Percentiles rank a stretch among this genome's conserved stretches.
phyloP scores from a whole-genome alignment of 2,329 filamentous ascomycete genomes.

The Pseudonectria foliicola region DNA sequence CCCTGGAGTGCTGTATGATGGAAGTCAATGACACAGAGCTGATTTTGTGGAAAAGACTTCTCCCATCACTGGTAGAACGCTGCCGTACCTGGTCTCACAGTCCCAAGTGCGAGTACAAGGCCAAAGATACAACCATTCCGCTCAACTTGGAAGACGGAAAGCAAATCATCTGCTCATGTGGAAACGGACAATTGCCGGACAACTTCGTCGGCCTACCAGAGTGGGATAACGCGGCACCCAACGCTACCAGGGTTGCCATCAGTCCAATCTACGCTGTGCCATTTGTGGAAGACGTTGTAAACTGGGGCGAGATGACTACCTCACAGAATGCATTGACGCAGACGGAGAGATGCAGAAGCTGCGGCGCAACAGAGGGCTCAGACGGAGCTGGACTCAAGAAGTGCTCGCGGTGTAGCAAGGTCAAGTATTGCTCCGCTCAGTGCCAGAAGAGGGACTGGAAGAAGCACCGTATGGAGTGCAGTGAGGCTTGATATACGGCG shows the following conservation, averaged over 20 bases:
- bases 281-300: conserved; percentile 34
- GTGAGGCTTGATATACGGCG: conserved; percentile 9
- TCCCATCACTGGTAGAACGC: conserved; percentile 40
- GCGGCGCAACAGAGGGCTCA: conserved; percentile 26
- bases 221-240: conserved; percentile 34
- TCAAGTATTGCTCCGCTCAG: conserved; percentile 42
- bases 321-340: conserved; percentile 2
- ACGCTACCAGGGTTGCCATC: conserved; percentile 49
- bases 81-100: conserved; percentile 42
- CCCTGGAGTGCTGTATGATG: conserved; percentile 31
- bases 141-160: conserved; percentile 29
- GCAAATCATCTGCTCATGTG: conserved; percentile 39
- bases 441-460: conserved; percentile 51
- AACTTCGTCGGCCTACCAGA: conserved; percentile 34
- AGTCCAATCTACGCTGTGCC: conserved; percentile 45
- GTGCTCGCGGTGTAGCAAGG: conserved; percentile 38
- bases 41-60: conserved; percentile 38
- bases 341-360: conserved; percentile 29
- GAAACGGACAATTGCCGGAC: conserved; percentile 34
- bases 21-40: conserved; percentile 51
- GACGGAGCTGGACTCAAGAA: conserved; percentile 30
- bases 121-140: conserved; percentile 28
- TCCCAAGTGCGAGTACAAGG: conserved; percentile 36
- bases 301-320: conserved; percentile 14
- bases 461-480: conserved; percentile 39